phyloP scores from a whole-genome alignment of 345 rosid genomes.

The Rhizophora apiculata region DNA sequence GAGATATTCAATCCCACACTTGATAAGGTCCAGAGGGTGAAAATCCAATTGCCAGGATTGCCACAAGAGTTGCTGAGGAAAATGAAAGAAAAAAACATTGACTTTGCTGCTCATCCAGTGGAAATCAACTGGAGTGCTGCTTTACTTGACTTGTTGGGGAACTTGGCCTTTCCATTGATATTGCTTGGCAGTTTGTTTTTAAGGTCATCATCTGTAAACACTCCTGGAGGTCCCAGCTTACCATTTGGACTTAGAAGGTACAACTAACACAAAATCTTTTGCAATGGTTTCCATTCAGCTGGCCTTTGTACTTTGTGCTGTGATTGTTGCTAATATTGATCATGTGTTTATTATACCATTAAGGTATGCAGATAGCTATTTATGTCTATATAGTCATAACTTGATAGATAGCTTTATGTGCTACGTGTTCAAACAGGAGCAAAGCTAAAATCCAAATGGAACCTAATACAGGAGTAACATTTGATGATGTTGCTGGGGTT shows the following conservation, averaged over 20 bases:
- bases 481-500: constrained; percentile 75
- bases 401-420: not conserved
- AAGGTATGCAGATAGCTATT: too few relatives aligned
- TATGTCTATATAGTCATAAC: too few relatives aligned
- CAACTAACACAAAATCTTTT: not conserved
- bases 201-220: constrained; percentile 35
- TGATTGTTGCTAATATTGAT: too few relatives aligned
- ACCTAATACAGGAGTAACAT: constrained; percentile 71
- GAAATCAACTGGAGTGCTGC: constrained; percentile 43
- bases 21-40: constrained; percentile 59
- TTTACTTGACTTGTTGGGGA: constrained; percentile 49
- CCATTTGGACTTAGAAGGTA: constrained; percentile 80
- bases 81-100: constrained; percentile 60
- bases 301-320: too few relatives aligned
- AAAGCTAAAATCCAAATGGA: constrained; percentile 84
- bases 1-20: constrained; percentile 52
- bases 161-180: constrained; percentile 59
- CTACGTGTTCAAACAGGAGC: constrained; percentile 39
- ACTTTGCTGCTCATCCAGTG: constrained; percentile 63
- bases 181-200: constrained; percentile 53
- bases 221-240: constrained; percentile 54
- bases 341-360: too few relatives aligned
- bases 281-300: not conserved
- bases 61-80: constrained; percentile 54
- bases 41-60: constrained; percentile 60